A percentile compares a stretch with the other conserved stretches of the same genome.
Evolutionary conservation across 495 filamentous ascomycete species (phyloP).

Genomic region (Pseudevernia furfuracea): DNA sequence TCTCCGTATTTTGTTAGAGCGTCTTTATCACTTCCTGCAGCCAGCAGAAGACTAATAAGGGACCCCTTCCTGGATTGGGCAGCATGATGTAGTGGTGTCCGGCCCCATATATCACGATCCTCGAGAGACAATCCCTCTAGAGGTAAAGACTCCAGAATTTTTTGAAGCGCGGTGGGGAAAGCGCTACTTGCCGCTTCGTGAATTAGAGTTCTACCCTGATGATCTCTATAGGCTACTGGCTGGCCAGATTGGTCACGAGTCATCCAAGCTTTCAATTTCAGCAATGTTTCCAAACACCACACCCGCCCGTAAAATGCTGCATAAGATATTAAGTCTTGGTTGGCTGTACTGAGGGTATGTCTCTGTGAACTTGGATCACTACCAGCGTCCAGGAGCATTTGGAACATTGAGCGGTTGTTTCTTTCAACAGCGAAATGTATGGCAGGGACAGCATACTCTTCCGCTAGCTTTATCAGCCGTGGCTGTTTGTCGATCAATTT

Average conservation of each 20-base stretch:
- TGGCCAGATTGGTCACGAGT: neutral
- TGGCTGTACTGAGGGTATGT: neutral
- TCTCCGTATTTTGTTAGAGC: neutral
- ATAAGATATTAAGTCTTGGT: neutral
- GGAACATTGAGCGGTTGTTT: neutral
- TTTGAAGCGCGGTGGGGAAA: neutral
- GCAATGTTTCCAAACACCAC: neutral
- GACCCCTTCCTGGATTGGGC: neutral
- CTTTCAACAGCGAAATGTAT: neutral
- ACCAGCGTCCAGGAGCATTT: neutral
- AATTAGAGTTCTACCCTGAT: neutral
- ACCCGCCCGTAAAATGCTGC: neutral
- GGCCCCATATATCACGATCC: neutral
- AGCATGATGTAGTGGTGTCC: neutral
- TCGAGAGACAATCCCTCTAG: neutral
- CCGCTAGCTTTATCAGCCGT: neutral
- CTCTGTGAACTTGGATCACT: neutral
- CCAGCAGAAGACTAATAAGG: neutral
- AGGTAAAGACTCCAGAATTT: neutral
- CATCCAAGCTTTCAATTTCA: neutral
- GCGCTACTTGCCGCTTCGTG: neutral
- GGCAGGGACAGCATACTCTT: neutral
- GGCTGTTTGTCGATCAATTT: neutral
- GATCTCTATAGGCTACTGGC: neutral
- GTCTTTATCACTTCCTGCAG: neutral